Base-by-base conservation (phyloP, 2,329 filamentous ascomycete genomes). In the Colletotrichum aenigma region DNA sequence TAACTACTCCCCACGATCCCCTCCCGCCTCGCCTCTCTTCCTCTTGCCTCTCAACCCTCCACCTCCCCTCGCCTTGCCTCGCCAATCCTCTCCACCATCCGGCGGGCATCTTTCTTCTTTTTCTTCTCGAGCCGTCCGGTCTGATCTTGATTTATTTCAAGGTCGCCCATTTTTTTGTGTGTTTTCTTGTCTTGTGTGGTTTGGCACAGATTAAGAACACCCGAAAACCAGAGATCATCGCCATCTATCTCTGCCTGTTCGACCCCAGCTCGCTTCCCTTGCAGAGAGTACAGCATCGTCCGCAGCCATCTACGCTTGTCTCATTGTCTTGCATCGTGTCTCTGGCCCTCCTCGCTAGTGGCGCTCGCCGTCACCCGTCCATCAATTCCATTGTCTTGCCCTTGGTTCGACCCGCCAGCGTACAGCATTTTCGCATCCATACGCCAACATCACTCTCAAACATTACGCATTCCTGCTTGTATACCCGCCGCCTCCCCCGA, bases 1-100 rank as follows among this genome's bases (percentile, higher is more conserved):
- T 76, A 77, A 65, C 66, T 76, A 72, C 68, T 69, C 67, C 67
- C 73, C 62, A 73, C 72, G 74, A 76, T 76, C 71, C 74, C 74
- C 48, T 75, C 74, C 66, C 36, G 66, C 52, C 32, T 70, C 75
- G 67, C 62, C 60, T 70, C 66, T 64, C 52, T 52, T 13, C 61
- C 62, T 71, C 69, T 62, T 36, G 62, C 48, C 66, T 66, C 74
- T 69, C 69, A 65, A 52, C 62, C 68, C 61, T 65, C 52, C 36
- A 43, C 55, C 65, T 73, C 76, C n/a, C 71, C 43, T 52, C 43
- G 28, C 34, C 65, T 73, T 61, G 38, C 52, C 36, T 73, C 70
- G 12, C 58, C 74, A 36, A 28, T 52, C 43, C 60, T 69, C 43
- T 73, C 68, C 61, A 52, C 48, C 62, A 36, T 43, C 24, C n/a